A percentile compares a stretch with the other conserved stretches of the same genome.
Evolutionary conservation across 371 early-diverging fungal genomes (phyloP).

Genomic region (Apophysomyces variabilis): DNA sequence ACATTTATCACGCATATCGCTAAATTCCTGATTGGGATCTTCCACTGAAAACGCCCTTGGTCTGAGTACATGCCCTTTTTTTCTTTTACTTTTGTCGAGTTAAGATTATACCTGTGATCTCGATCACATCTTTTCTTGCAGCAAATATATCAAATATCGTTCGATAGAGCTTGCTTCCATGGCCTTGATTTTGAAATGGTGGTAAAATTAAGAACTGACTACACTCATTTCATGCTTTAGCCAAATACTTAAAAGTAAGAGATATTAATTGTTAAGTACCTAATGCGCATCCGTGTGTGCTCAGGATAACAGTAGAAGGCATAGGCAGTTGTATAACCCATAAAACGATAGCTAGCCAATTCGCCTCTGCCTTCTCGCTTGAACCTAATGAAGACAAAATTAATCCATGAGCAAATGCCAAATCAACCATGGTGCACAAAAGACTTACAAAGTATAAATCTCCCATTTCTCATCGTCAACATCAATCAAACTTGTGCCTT

Average conservation of each 20-base stretch:
- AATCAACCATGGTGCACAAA: neutral
- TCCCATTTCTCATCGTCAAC: conserved; percentile 87
- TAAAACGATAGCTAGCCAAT: conserved; percentile 62
- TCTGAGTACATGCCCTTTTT: too few relatives aligned
- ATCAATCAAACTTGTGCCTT: conserved; percentile 90
- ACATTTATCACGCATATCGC: conserved; percentile 83
- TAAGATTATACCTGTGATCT: conserved; percentile 58
- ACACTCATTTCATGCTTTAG: neutral
- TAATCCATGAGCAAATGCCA: neutral
- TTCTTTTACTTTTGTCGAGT: neutral
- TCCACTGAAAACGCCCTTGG: conserved; percentile 66
- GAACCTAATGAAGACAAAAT: conserved; percentile 24
- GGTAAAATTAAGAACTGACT: conserved; percentile 93
- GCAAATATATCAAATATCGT: conserved; percentile 64
- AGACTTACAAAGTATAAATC: conserved; percentile 64
- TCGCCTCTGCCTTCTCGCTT: conserved; percentile 30
- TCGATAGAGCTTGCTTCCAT: conserved; percentile 80
- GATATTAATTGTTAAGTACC: conserved; percentile 40
- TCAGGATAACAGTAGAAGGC: conserved; percentile 86
- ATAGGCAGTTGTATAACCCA: conserved; percentile 84
- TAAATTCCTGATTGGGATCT: conserved; percentile 90
- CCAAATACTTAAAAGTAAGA: neutral
- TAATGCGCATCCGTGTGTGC: conserved; percentile 77
- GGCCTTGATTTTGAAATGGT: conserved; percentile 83
- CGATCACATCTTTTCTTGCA: conserved; percentile 58